Percentiles rank a stretch among this genome's conserved stretches.
phyloP scores from a whole-genome alignment of 2,329 filamentous ascomycete species.

The Diaporthe eres region DNA sequence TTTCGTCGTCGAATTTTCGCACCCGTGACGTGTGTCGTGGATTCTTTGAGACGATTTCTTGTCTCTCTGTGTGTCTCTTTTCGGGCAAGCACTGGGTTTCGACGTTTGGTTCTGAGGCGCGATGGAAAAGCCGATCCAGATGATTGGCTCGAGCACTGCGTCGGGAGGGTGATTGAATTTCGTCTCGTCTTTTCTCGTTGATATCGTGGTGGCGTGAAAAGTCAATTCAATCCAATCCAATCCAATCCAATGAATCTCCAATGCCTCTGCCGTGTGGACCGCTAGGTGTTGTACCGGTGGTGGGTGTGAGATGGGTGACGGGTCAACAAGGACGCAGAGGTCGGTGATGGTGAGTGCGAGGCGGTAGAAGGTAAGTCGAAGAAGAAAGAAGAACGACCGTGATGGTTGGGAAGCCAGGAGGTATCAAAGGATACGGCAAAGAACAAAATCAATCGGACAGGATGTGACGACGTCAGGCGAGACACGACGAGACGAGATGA shows the following conservation, averaged over 20 bases:
- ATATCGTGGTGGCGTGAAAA: slow-evolving; percentile 17
- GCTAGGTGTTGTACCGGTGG: neutral
- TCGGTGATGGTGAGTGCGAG: neutral
- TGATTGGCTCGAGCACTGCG: neutral
- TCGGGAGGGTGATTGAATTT: slow-evolving; percentile 5
- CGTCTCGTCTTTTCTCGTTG: slow-evolving; percentile 33
- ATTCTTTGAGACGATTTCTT: neutral
- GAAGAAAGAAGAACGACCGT: neutral
- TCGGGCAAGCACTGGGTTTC: neutral
- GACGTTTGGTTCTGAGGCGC: neutral
- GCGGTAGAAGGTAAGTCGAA: neutral
- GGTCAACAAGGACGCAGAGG: neutral
- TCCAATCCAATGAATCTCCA: neutral
- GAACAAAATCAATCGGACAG: neutral
- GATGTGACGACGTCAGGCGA: slow-evolving; percentile 9
- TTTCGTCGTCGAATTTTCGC: neutral
- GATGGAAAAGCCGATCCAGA: neutral
- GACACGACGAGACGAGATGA: slow-evolving; percentile 21
- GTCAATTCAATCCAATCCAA: neutral
- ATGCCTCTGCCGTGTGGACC: neutral
- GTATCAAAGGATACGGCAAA: neutral
- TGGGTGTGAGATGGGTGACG: neutral
- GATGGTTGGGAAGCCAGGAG: neutral
- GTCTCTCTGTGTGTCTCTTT: neutral
- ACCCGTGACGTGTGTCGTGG: neutral